phyloP scores from a whole-genome alignment of 345 rosid genomes.

The Euphorbia peplus region DNA sequence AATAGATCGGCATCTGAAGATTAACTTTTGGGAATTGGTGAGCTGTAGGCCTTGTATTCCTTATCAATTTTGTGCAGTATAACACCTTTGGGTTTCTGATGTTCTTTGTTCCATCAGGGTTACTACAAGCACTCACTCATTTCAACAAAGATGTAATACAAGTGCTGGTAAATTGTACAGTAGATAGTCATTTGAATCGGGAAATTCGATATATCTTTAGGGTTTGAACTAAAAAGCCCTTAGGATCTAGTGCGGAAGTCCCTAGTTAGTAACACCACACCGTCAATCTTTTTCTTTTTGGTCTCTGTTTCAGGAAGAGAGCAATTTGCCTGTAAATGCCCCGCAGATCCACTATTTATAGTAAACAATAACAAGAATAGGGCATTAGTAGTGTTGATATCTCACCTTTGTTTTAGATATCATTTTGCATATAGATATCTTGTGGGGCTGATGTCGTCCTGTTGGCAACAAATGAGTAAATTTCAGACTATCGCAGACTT shows the following conservation, averaged over 20 bases:
- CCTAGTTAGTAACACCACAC: conserved; percentile 28
- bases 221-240: conserved; percentile 16
- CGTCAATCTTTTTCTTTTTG: conserved; percentile 5
- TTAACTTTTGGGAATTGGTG: conserved; percentile 13
- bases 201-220: conserved; percentile 21
- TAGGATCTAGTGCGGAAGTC: conserved; percentile 13
- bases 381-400: no score
- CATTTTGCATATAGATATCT: no score
- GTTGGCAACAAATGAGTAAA: no score
- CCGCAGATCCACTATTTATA: conserved; percentile 27
- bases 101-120: conserved; percentile 23
- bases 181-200: conserved; percentile 19
- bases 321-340: conserved; percentile 38
- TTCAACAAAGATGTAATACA: conserved; percentile 16
- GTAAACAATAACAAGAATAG: neutral
- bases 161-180: conserved; percentile 38
- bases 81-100: conserved; percentile 15
- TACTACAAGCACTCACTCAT: conserved; percentile 10
- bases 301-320: conserved; percentile 33
- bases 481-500: no score
- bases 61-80: conserved; percentile 1
- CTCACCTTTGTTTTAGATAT: no score
- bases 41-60: conserved; percentile 3
- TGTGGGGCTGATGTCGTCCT: no score
- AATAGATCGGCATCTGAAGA: conserved; percentile 19